Evolutionary conservation across 208 protist species (phyloP).

Genomic region (Trypanosoma lewisi): DNA sequence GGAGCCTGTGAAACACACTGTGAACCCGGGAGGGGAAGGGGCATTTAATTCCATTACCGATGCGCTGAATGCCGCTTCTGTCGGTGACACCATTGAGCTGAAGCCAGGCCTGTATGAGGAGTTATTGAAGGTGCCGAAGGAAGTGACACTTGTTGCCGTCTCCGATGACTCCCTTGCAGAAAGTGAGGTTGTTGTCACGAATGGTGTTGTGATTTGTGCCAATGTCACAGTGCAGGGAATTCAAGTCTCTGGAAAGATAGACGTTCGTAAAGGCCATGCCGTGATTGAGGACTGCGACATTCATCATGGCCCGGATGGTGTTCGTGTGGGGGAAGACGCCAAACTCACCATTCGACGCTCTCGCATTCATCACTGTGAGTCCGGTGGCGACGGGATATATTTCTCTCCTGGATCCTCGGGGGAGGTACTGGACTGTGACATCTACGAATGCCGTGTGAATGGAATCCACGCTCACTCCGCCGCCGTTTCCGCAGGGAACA

Average conservation of each 20-base stretch:
- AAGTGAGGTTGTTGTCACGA: conserved; percentile 50
- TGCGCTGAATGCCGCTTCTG: conserved; percentile 41
- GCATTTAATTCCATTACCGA: conserved; percentile 60
- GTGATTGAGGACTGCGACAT: conserved; percentile 78
- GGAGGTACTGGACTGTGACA: conserved; percentile 72
- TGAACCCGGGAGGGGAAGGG: conserved; percentile 37
- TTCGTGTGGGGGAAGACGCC: conserved; percentile 54
- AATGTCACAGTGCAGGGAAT: conserved; percentile 50
- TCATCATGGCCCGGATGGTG: conserved; percentile 68
- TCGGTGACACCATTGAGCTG: conserved; percentile 58
- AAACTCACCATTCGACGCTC: conserved; percentile 49
- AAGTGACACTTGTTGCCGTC: conserved; percentile 43
- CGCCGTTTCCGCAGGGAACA: conserved; percentile 38
- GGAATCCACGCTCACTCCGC: conserved; percentile 62
- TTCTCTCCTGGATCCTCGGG: conserved; percentile 60
- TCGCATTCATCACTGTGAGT: conserved; percentile 67
- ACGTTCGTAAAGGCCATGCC: conserved; percentile 72
- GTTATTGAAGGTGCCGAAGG: conserved; percentile 46
- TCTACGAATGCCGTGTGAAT: conserved; percentile 85
- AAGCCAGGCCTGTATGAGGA: conserved; percentile 80
- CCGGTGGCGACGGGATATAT: conserved; percentile 79
- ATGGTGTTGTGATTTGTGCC: conserved; percentile 48
- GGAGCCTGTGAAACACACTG: conserved; percentile 22
- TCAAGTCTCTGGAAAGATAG: conserved; percentile 58
- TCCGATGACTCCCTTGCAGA: conserved; percentile 29